Conservation (phyloP, 2,329 filamentous ascomycete species). For the Trichoderma cornu-damae region DNA sequence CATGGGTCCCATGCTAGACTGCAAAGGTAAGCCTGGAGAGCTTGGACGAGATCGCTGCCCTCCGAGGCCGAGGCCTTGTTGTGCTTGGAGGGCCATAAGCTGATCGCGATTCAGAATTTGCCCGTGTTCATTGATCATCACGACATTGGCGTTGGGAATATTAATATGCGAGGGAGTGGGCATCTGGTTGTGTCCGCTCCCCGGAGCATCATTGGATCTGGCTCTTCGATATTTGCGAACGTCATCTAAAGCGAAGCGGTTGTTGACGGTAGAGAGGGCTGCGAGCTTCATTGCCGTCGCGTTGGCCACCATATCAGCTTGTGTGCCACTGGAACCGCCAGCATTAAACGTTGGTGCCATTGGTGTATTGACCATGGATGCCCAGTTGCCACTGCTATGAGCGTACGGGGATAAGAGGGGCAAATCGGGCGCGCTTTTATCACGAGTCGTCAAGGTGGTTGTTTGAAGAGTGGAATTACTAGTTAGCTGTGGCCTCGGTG, state of each 20-base stretch:
- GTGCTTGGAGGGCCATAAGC: constrained; percentile 72
- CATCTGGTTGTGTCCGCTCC: constrained; percentile 55
- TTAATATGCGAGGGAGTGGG: constrained; percentile 61
- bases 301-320: constrained; percentile 97
- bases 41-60: constrained; percentile 78
- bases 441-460: constrained; percentile 68
- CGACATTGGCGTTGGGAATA: constrained; percentile 68
- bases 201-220: constrained; percentile 77
- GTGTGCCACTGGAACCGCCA: constrained; percentile 50
- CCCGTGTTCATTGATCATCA: constrained; percentile 93
- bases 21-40: constrained; percentile 83
- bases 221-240: constrained; percentile 92
- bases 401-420: constrained; percentile 77
- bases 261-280: constrained; percentile 94
- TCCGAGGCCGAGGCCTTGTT: constrained; percentile 55
- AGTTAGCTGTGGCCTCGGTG: constrained; percentile 66
- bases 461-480: constrained; percentile 70
- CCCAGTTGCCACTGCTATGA: constrained; percentile 81
- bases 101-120: constrained; percentile 83
- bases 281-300: constrained; percentile 98
- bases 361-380: constrained; percentile 95
- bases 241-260: constrained; percentile 93
- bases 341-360: constrained; percentile 82
- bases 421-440: constrained; percentile 64
- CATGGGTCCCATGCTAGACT: constrained; percentile 57